Percentiles rank a stretch among this genome's conserved stretches.
Conservation (phyloP, 169 alveolate genomes). For the Theileria sp. region DNA sequence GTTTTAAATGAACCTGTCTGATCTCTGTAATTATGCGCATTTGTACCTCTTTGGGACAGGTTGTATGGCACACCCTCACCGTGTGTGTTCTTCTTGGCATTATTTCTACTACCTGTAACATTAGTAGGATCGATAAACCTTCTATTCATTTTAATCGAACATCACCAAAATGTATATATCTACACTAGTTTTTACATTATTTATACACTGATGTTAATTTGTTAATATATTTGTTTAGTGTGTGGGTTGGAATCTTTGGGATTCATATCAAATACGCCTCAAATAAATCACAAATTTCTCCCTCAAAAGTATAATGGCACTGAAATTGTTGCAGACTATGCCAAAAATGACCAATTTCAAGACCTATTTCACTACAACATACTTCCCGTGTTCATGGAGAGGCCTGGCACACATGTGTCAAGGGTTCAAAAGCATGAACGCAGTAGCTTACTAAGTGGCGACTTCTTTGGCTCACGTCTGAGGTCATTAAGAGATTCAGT, state of each 20-base stretch:
- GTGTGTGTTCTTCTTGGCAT: constrained; percentile 6
- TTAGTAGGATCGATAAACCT: constrained; percentile 15
- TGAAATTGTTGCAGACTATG: not conserved
- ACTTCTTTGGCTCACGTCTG: not conserved
- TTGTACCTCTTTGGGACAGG: not conserved
- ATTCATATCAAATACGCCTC: not conserved
- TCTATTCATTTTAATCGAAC: not conserved
- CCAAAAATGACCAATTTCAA: not conserved
- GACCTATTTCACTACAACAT: not conserved
- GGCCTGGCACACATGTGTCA: constrained; percentile 6
- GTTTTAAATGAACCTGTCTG: constrained; percentile 12
- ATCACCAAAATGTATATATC: not conserved
- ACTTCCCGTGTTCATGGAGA: not conserved
- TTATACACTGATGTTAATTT: not conserved
- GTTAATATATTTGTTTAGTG: constrained; percentile 4
- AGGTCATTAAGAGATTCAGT: not conserved
- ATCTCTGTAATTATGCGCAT: not conserved
- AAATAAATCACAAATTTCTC: not conserved
- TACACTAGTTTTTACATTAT: not conserved
- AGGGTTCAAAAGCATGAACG: not conserved
- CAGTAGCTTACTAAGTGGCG: not conserved
- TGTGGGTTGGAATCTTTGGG: constrained; percentile 26
- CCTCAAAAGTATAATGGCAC: not conserved
- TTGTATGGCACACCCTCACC: not conserved
- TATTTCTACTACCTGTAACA: constrained; percentile 6